Evolutionary conservation across 192 early-diverging fungal species (phyloP), one percentile per base, ranked within the genome.

Genomic region (Coemansia guatemalensis): DNA sequence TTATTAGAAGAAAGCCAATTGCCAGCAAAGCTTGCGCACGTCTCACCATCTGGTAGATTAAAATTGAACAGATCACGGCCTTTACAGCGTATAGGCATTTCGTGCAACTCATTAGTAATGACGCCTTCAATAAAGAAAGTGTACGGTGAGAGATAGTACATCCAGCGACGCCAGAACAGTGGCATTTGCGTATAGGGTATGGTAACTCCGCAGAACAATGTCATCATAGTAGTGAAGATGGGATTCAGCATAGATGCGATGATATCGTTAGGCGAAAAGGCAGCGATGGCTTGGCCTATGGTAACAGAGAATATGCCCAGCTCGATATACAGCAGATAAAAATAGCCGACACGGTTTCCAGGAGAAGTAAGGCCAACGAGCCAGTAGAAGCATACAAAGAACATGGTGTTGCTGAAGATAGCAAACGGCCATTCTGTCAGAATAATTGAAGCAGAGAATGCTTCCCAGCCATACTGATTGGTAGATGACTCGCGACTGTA

Each of bases 311-410:
- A 93, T n/a, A 91, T 62, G 52, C 85, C 83, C 60, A 88, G 77
- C 26, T 85, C 18, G 22, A 83, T 68, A 48, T 86, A 78, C 39
- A 85, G 61, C 14, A 89, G 25, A 61, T 88, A 93, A 53, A 91
- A 88, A 59, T 84, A 90, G 48, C 85, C 82, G 4, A 73, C 76
- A 48, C 83, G 67, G 26, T 78, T 72, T 11, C 82, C 70, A 8
- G 62, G 63, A 9, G 39, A 59, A 33, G 78, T 79, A 39, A 93
- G 80, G 3, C 88, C 90, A n/a, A 85, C 81, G 24, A 87, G 83
- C 86, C 87, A 93, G 79, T 93, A 93, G 52, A 89, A 90, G 48
- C 84, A 74, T n/a, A 86, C 62, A 74, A 91, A 90, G 66, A 87
- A 90, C 35, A 80, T 50, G 0, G 90, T 88, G 50, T 83, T 72